Percentiles rank a stretch among this genome's conserved stretches.
Conservation (phyloP, 2,329 filamentous ascomycete genomes). For the Hymenoscyphus linearis region DNA sequence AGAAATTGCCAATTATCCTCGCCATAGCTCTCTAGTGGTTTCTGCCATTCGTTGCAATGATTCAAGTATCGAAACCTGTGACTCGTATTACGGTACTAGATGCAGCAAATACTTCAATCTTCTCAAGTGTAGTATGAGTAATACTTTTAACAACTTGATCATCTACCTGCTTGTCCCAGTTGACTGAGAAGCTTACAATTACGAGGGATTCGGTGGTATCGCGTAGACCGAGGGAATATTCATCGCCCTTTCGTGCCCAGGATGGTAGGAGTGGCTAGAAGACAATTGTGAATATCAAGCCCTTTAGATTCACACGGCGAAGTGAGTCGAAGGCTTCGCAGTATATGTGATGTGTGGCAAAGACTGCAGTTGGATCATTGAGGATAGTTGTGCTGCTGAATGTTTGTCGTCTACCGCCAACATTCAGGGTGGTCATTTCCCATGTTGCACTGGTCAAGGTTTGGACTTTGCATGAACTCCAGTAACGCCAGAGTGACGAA, state of each 20-base stretch:
- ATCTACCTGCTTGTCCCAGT: conserved; percentile 4
- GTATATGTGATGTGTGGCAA: conserved; percentile 29
- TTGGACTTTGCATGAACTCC: conserved; percentile 8
- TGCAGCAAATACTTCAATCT: conserved; percentile 5
- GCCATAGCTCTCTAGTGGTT: conserved; percentile 9
- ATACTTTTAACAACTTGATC: conserved; percentile 4
- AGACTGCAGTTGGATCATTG: conserved; percentile 32
- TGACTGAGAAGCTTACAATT: conserved; percentile 4
- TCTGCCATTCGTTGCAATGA: conserved; percentile 11
- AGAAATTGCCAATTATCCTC: conserved; percentile 11
- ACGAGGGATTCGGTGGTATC: conserved; percentile 10
- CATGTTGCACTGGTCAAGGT: conserved; percentile 5
- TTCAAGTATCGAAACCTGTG: conserved; percentile 7
- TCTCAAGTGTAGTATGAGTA: conserved; percentile 1
- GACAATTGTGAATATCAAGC: not conserved
- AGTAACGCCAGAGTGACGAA: conserved; percentile 1
- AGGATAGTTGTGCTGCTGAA: conserved; percentile 35
- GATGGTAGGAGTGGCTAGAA: conserved; percentile 4
- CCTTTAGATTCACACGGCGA: conserved; percentile 27
- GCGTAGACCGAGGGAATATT: conserved; percentile 4
- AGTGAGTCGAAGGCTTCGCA: conserved; percentile 26
- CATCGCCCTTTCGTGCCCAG: conserved; percentile 16
- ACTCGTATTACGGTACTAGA: conserved; percentile 2
- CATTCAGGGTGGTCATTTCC: conserved; percentile 1
- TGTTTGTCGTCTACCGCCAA: conserved; percentile 19